Conservation (phyloP, 352 stramenopile genomes). For the Pythium sp. region DNA sequence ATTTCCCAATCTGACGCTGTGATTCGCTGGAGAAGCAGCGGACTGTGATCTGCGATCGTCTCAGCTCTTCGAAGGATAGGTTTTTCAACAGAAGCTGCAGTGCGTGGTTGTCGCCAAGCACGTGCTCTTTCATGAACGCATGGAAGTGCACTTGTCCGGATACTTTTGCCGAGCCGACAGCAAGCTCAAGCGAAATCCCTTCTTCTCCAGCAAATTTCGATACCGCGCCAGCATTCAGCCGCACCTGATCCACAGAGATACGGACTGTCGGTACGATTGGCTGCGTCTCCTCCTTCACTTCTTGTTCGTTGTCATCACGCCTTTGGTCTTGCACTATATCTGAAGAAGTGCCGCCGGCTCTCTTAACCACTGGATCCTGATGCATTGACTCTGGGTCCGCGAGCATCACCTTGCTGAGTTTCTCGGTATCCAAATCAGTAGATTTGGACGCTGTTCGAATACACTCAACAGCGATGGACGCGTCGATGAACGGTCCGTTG, state of each 20-base stretch:
- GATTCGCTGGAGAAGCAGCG: slow-evolving; percentile 24
- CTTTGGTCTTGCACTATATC: neutral
- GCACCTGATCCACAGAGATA: slow-evolving; percentile 35
- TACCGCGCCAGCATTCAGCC: slow-evolving; percentile 26
- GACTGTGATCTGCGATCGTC: slow-evolving; percentile 15
- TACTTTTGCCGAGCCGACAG: slow-evolving; percentile 20
- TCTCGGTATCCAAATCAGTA: neutral
- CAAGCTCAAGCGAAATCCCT: slow-evolving; percentile 35
- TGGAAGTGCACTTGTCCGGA: slow-evolving; percentile 29
- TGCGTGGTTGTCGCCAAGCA: slow-evolving; percentile 30
- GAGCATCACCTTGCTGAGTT: neutral
- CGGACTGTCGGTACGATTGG: neutral
- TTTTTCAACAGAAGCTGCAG: slow-evolving; percentile 12
- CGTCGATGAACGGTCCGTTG: slow-evolving; percentile 27
- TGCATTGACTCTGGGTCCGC: neutral
- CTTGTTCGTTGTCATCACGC: neutral
- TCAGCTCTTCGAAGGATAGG: slow-evolving; percentile 1
- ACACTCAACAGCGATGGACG: slow-evolving; percentile 32
- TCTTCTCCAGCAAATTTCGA: slow-evolving; percentile 31
- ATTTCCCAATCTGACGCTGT: slow-evolving; percentile 3
- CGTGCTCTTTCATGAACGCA: slow-evolving; percentile 35
- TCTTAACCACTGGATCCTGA: neutral
- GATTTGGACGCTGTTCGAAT: slow-evolving; percentile 5
- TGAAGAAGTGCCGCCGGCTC: neutral
- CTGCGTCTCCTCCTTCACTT: neutral